phyloP scores from a whole-genome alignment of 2,329 filamentous ascomycete genomes.

The Lizonia empirigonia region DNA sequence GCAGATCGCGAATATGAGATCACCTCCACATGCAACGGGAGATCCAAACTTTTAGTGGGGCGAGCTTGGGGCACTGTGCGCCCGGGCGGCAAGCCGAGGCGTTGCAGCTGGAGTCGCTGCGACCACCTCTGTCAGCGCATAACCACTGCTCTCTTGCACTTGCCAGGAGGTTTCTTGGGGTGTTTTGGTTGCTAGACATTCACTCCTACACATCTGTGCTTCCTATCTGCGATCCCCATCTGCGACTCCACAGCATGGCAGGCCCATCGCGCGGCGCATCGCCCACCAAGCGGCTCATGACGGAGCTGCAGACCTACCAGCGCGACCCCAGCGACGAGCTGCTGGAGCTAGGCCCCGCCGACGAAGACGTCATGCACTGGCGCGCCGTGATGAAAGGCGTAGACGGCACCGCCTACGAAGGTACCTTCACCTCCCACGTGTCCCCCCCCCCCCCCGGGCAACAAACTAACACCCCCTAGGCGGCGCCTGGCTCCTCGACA shows the following conservation, averaged over 20 bases:
- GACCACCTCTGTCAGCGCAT: conserved; percentile 8
- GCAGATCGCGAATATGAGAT: conserved; percentile 19
- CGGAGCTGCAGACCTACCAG: conserved; percentile 65
- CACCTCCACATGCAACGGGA: conserved; percentile 9
- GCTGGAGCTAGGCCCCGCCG: conserved; percentile 61
- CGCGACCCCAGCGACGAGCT: conserved; percentile 62
- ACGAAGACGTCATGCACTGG: conserved; percentile 65
- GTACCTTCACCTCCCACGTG: conserved; percentile 48
- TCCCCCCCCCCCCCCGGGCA: background rate
- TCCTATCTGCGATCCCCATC: background rate
- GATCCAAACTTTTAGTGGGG: conserved; percentile 36
- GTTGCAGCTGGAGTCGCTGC: conserved; percentile 19
- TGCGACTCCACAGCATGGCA: conserved; percentile 31
- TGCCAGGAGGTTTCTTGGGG: too few relatives aligned
- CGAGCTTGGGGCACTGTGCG: conserved; percentile 25
- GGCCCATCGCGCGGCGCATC: conserved; percentile 41
- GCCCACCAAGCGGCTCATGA: conserved; percentile 64
- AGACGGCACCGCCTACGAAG: conserved; percentile 64
- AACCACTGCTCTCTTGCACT: background rate
- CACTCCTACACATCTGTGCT: too few relatives aligned
- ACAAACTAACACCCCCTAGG: conserved; percentile 45
- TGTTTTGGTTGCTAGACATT: too few relatives aligned
- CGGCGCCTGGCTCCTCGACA: conserved; percentile 82
- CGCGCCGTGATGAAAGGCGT: conserved; percentile 66
- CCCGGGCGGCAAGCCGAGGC: conserved; percentile 30